Base-by-base conservation (phyloP, 768 basidiomycete species). In the Suillus lakei region DNA sequence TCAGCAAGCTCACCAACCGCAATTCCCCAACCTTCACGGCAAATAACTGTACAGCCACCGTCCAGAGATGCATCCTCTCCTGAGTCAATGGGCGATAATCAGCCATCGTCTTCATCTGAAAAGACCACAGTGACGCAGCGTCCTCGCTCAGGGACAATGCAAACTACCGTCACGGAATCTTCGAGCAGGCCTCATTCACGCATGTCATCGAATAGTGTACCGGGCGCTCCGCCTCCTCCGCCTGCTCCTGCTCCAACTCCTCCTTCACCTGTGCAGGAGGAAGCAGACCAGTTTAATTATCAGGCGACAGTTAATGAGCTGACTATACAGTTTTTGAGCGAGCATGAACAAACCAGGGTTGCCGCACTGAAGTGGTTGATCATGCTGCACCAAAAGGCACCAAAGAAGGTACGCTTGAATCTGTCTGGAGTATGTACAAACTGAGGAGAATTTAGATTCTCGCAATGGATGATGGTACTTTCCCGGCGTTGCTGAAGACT, bases 371-470 rank as follows among this genome's bases (percentile, higher is more conserved):
- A 97, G 78, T 99, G 98, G 98, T 81, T 99, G 44, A 90, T 98
- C 64, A 99, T 99, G 98, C 80, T 99, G 60, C 98, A 99, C 78
- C 93, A 96, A 75, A 98, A 99, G 73, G 95, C 96, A 15, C 98
- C 98, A 0, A 93, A 91, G 79, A 97, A 97, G 88, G 96, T 92
- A 73, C 61, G 13, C 48, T 61, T 39, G 6, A 23, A 30, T 41
- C 7, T 2, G 10, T 41, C 5, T 41, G 26, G 58, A 39, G 21
- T 18, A 6, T 10, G 53, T 54, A 28, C 60, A 36, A 23, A 60
- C 43, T 59, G 54, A 50, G 30, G 26, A 63, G 21, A 70, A 46
- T 59, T 5, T 54, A 98, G 96, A 97, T 98, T 67, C 81, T 99
- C 51, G 92, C 95, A 0, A 92, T 97, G 88, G 95, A 98, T 71